A percentile compares a stretch with the other conserved stretches of the same genome.
phyloP scores from a whole-genome alignment of 352 stramenopile genomes.

The Pythium aquatile region DNA sequence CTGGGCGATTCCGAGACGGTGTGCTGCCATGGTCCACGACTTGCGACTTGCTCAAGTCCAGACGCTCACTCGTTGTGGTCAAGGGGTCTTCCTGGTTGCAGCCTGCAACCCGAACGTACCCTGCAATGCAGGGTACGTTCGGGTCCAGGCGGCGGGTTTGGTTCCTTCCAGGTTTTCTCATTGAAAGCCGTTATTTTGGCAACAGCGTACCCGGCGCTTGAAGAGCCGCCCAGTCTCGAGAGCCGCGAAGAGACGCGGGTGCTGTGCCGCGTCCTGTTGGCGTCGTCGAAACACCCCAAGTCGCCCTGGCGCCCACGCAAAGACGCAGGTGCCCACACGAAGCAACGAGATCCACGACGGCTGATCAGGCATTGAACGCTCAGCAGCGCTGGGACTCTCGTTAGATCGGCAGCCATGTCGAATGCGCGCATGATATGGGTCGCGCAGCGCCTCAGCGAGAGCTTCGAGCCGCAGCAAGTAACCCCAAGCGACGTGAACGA shows the following conservation, averaged over 20 bases:
- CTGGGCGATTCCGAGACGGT: not conserved
- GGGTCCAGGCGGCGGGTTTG: not conserved
- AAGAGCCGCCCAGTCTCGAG: constrained; percentile 16
- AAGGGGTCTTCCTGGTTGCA: not conserved
- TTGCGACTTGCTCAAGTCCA: constrained; percentile 2
- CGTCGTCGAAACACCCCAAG: constrained; percentile 9
- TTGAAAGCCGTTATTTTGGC: constrained; percentile 6
- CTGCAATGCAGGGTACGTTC: not conserved
- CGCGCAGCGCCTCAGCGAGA: constrained; percentile 68
- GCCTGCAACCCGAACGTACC: no score
- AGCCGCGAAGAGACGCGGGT: constrained; percentile 17
- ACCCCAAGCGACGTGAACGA: constrained; percentile 51
- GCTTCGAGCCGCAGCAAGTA: constrained; percentile 68
- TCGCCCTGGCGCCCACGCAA: constrained; percentile 10
- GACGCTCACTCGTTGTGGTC: not conserved
- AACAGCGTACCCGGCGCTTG: constrained; percentile 7
- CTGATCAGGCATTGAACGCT: not conserved
- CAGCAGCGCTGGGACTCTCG: not conserved
- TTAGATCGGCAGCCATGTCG: constrained; percentile 38
- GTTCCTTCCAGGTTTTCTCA: constrained; percentile 2
- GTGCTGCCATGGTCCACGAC: not conserved
- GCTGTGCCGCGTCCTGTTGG: not conserved
- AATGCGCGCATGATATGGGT: constrained; percentile 84
- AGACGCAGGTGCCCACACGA: constrained; percentile 17
- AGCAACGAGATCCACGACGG: not conserved